Percentiles rank a stretch among this genome's conserved stretches.
Conservation (phyloP, 1,284 basidiomycete species). For the Boletus smithii region DNA sequence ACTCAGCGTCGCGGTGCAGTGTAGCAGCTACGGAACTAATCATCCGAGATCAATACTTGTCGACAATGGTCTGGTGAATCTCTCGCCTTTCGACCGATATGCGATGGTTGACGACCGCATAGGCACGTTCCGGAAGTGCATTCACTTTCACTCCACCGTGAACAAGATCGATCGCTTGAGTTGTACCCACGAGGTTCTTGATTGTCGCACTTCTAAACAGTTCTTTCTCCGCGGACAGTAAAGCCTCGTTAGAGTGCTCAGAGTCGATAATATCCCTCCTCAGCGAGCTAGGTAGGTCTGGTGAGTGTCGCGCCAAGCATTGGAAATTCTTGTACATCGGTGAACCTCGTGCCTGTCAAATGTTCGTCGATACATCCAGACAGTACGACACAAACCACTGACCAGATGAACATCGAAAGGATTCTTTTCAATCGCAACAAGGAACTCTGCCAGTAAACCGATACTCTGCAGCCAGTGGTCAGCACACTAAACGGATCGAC, state of each 20-base stretch:
- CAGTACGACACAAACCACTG: background rate
- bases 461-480: slow-evolving; percentile 34
- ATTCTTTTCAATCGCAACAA: slow-evolving; percentile 41
- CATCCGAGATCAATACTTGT: slow-evolving; percentile 1
- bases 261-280: slow-evolving; percentile 38
- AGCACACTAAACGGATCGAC: background rate
- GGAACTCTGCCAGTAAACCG: slow-evolving; percentile 43
- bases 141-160: slow-evolving; percentile 61
- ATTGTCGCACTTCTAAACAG: slow-evolving; percentile 33
- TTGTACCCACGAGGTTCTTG: slow-evolving; percentile 43
- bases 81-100: slow-evolving; percentile 34
- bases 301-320: slow-evolving; percentile 46
- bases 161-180: slow-evolving; percentile 60
- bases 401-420: slow-evolving; percentile 35
- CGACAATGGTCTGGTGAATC: slow-evolving; percentile 31
- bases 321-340: slow-evolving; percentile 44
- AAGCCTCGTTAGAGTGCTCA: slow-evolving; percentile 39
- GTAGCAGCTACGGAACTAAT: slow-evolving; percentile 43
- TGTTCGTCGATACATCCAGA: background rate
- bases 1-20: slow-evolving; percentile 39
- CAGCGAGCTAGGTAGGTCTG: slow-evolving; percentile 40
- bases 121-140: slow-evolving; percentile 54
- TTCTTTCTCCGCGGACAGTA: slow-evolving; percentile 41
- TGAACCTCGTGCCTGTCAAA: slow-evolving; percentile 36
- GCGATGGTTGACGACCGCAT: slow-evolving; percentile 48